Evolutionary conservation across 2,329 filamentous ascomycete genomes (phyloP).

Genomic region (Paraconiothyrium brasiliense): DNA sequence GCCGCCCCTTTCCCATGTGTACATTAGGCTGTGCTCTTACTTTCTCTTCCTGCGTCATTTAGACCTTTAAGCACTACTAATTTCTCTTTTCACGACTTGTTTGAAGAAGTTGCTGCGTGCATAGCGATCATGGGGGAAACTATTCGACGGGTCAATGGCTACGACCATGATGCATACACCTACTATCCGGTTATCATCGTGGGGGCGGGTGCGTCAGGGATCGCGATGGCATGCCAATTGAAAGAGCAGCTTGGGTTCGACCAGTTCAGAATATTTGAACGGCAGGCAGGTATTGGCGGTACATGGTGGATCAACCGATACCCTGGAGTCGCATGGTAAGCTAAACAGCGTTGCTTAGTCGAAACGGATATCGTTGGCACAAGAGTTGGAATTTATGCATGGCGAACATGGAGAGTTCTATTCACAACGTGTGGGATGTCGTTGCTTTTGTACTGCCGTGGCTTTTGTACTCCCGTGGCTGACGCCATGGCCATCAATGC

Average conservation of each 20-base stretch:
- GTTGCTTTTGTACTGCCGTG: not conserved
- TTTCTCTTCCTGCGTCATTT: not conserved
- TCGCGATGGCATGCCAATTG: conserved; percentile 68
- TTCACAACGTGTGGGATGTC: not conserved
- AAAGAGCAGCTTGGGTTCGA: conserved; percentile 66
- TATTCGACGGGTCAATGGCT: conserved; percentile 50
- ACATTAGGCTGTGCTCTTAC: not conserved
- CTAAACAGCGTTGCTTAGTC: conserved; percentile 1
- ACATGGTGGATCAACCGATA: conserved; percentile 73
- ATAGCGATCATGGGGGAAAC: conserved; percentile 39
- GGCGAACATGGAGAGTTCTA: not conserved
- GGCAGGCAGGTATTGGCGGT: conserved; percentile 66
- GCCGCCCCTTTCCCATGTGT: not conserved
- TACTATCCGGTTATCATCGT: conserved; percentile 64
- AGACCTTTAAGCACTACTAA: not conserved
- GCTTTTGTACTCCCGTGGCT: conserved; percentile 1
- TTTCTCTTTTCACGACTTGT: not conserved
- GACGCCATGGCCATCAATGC: conserved; percentile 16
- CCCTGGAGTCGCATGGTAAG: conserved; percentile 53
- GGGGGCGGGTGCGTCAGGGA: conserved; percentile 70
- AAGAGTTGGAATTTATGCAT: not conserved
- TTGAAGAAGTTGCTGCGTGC: not conserved
- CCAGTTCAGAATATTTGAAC: conserved; percentile 70
- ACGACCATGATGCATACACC: conserved; percentile 51
- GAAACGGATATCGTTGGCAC: not conserved